Percentiles rank a stretch among this genome's conserved stretches.
phyloP scores from a whole-genome alignment of 2,329 filamentous ascomycete genomes.

The Phialophora tarda region DNA sequence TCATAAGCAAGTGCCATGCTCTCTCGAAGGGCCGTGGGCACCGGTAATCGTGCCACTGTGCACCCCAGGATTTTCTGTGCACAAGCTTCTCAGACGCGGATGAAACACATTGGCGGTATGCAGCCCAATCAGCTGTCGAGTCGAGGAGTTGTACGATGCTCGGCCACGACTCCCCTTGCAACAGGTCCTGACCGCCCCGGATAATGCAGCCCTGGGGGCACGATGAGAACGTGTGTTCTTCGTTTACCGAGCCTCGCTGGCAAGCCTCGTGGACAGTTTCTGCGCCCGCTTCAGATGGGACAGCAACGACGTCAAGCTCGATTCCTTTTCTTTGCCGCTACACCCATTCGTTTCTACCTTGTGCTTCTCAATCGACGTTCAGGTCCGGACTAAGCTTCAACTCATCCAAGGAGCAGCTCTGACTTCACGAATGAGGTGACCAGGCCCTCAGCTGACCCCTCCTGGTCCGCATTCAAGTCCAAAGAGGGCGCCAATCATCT shows the following conservation, averaged over 20 bases:
- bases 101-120: slow-evolving; percentile 27
- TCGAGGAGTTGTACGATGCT: not conserved
- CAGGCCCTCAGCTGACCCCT: slow-evolving; percentile 32
- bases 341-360: slow-evolving; percentile 9
- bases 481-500: slow-evolving; percentile 36
- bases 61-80: not conserved
- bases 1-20: not conserved
- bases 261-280: slow-evolving; percentile 2
- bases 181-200: not conserved
- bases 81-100: slow-evolving; percentile 17
- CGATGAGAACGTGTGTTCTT: slow-evolving; percentile 7
- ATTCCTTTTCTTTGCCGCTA: slow-evolving; percentile 5
- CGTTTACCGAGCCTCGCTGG: not conserved
- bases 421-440: slow-evolving; percentile 13
- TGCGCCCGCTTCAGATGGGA: not conserved
- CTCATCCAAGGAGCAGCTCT: not conserved
- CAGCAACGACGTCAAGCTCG: slow-evolving; percentile 6
- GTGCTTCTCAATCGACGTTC: slow-evolving; percentile 11
- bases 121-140: slow-evolving; percentile 17
- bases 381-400: slow-evolving; percentile 7
- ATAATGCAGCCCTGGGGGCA: not conserved
- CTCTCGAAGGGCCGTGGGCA: not conserved
- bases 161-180: slow-evolving; percentile 3
- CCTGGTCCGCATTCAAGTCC: slow-evolving; percentile 13
- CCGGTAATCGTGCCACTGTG: not conserved